Base-by-base conservation (phyloP, 306 rosid species). In the Prunus kanzakura region DNA sequence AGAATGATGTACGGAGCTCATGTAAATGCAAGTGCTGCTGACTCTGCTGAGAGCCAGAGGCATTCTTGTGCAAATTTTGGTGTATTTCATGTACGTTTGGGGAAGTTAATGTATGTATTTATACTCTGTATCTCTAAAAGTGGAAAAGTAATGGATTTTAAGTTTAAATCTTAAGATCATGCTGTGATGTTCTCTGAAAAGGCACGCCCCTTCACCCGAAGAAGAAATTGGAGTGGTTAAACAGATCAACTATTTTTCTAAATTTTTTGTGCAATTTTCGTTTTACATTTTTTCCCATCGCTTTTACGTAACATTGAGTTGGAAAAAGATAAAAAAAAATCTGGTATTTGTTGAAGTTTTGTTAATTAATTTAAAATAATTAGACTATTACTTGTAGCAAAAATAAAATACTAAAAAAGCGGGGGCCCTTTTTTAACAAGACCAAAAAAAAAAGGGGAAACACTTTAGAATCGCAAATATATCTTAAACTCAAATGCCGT, bases 1-100 rank as follows among this genome's bases (percentile, higher is more conserved):
- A 23, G 57, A 35, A 46, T 50, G 79, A 67, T 78, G 82, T 80
- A 54, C 60, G 35, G 79, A 76, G 45, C 4, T 25, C 11, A 8
- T 55, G 61, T 55, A 81, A 69, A 52, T 50, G 70, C 64, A 1
- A 32, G 75, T 61, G 46, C 67, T 76, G 30, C 27, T 9, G 62
- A 56, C 62, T 56, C 27, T 56, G 62, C 56, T 58, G 8, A 12
- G 80, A 54, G 7, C 54, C 52, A 38, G 54, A 41, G 30, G 15
- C 55, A 23, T 22, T 76, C 13, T 77, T 55, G 50, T 66, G 35
- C 16, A 32, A 49, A 20, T 35, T 74, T 67, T 74, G 75, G 30
- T 74, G 65, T 58, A 47, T 47, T 1, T 78, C 41, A 69, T 45
- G 75, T 77, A 77, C 49, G 41, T n/a, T 49, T 64, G 52, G 45